Conservation (phyloP, 2,329 filamentous ascomycete species). For the Calonectria multiphialidica region DNA sequence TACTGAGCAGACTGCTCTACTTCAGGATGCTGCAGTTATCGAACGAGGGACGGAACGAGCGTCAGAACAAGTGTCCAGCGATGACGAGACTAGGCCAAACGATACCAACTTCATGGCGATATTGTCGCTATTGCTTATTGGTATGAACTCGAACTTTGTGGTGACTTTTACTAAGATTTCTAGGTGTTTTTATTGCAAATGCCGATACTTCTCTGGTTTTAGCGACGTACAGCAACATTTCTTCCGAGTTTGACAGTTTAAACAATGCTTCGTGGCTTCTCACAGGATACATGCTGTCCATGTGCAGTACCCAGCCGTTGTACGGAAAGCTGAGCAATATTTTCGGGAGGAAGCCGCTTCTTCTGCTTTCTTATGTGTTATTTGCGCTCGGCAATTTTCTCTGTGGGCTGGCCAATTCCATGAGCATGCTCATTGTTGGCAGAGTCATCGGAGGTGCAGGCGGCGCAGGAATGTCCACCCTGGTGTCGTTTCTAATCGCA, state of each 20-base stretch:
- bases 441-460: conserved; percentile 19
- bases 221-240: conserved; percentile 16
- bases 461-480: background rate
- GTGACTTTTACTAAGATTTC: too few species aligned
- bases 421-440: conserved; percentile 6
- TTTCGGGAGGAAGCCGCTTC: conserved; percentile 14
- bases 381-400: conserved; percentile 14
- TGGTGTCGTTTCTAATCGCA: conserved; percentile 14
- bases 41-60: too few species aligned
- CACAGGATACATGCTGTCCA: conserved; percentile 15
- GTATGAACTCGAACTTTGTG: too few species aligned
- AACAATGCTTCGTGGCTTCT: conserved; percentile 19
- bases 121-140: too few species aligned
- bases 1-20: too few species aligned
- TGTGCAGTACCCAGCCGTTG: conserved; percentile 9
- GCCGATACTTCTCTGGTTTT: conserved; percentile 23
- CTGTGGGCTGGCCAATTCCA: background rate
- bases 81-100: too few species aligned
- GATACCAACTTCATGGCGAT: too few species aligned
- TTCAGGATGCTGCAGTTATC: too few species aligned
- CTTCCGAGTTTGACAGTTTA: conserved; percentile 22
- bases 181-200: conserved; percentile 26
- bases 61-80: too few species aligned
- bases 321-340: conserved; percentile 28
- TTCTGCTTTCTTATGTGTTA: conserved; percentile 9